Evolutionary conservation across 768 basidiomycete genomes (phyloP), one percentile per base, ranked within the genome.

Genomic region (Tricholoma hemisulphureum): DNA sequence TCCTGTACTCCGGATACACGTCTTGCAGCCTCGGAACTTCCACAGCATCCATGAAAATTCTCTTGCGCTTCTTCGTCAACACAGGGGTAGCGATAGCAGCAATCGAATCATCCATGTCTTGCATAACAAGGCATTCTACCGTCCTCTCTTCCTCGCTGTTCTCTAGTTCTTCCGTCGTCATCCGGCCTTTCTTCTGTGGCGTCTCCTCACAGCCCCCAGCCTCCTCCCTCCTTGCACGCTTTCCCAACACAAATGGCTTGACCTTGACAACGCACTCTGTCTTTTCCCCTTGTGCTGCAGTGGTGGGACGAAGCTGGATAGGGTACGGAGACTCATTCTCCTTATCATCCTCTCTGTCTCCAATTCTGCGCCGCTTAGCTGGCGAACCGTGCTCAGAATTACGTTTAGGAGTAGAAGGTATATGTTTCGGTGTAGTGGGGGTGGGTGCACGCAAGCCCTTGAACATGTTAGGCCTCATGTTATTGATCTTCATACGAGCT

Each of bases 311-410:
- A 34, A 80, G 72, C 1, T 74, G 56, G 48, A 73, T 68, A 26
- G 65, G 57, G 48, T 28, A 24, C 24, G 69, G 59, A 31, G 80
- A 80, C 29, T 69, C 57, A 63, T 90, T 90, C 67, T 91, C 88
- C 71, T 90, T 89, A 67, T 86, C 71, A 0, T 65, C 66, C 6
- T 62, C 62, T 14, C 65, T 69, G 6, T 63, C 62, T 14, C 65
- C 69, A 26, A 69, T 52, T 59, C 73, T 69, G 52, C 76, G 73
- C 58, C 78, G 77, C 60, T 75, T 77, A 20, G 72, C 68, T 20
- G 77, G 75, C 28, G 69, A 61, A 21, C 51, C 46, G 10, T 46
- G 46, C 21, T 46, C 39, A 26, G 63, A 57, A 11, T 69, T 67
- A 14, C 71, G 68, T 56, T 65, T 69, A 1, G 79, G 76, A 1